A percentile compares a stretch with the other conserved stretches of the same genome.
Evolutionary conservation across 2,329 filamentous ascomycete species (phyloP).

Genomic region (Pyricularia sp.): DNA sequence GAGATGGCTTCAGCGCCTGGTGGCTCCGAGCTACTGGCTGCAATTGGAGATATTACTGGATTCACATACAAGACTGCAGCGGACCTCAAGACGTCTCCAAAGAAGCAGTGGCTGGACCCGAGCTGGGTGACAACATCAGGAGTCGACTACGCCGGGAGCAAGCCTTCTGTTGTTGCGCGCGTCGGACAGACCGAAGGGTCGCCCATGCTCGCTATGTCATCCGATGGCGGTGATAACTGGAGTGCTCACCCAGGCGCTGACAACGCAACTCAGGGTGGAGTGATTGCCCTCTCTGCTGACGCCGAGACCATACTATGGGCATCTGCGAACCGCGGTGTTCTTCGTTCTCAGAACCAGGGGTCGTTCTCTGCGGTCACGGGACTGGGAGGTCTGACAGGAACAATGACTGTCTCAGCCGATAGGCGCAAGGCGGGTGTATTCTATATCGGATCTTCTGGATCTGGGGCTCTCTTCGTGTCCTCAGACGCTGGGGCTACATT

Average conservation of each 20-base stretch:
- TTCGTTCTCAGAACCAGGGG: slow-evolving; percentile 29
- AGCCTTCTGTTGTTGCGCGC: slow-evolving; percentile 35
- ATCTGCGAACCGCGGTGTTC: slow-evolving; percentile 27
- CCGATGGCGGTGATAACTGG: slow-evolving; percentile 42
- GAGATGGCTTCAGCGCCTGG: slow-evolving; percentile 37
- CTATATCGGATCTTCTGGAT: slow-evolving; percentile 34
- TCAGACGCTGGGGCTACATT: slow-evolving; percentile 38
- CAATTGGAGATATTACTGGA: slow-evolving; percentile 40
- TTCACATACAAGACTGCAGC: slow-evolving; percentile 33
- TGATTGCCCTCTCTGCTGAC: slow-evolving; percentile 40
- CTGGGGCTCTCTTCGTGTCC: slow-evolving; percentile 38
- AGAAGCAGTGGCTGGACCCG: slow-evolving; percentile 34
- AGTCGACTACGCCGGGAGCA: slow-evolving; percentile 40
- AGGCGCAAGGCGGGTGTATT: slow-evolving; percentile 42
- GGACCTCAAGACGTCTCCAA: slow-evolving; percentile 30
- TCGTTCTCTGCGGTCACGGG: slow-evolving; percentile 34
- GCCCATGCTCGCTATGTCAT: slow-evolving; percentile 36
- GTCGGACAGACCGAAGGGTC: slow-evolving; percentile 34
- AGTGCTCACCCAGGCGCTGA: slow-evolving; percentile 34
- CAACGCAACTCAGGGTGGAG: slow-evolving; percentile 31
- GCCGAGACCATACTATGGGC: slow-evolving; percentile 41
- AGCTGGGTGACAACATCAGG: slow-evolving; percentile 34
- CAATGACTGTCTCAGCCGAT: slow-evolving; percentile 42
- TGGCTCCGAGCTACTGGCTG: slow-evolving; percentile 41
- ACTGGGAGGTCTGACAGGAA: slow-evolving; percentile 32